Conservation (phyloP, 2,329 filamentous ascomycete species). For the Fusarium tricinctum region DNA sequence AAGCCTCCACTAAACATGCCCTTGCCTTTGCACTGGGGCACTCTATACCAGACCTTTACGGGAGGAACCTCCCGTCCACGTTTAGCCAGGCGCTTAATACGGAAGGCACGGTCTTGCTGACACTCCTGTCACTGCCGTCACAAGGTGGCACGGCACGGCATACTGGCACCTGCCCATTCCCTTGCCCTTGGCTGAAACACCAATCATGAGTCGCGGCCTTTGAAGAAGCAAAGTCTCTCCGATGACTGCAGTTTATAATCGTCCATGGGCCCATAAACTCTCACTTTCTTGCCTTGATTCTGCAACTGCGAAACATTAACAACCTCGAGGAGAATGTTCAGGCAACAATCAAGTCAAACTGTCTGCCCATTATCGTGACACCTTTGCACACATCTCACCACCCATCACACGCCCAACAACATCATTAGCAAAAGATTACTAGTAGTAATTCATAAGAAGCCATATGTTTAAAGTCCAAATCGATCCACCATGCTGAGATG, state of each 20-base stretch:
- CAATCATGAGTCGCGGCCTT: slow-evolving; percentile 20
- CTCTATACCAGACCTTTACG: slow-evolving; percentile 20
- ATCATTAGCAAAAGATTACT: not conserved
- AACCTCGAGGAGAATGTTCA: slow-evolving; percentile 22
- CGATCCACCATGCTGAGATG: not conserved
- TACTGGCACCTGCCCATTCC: not conserved
- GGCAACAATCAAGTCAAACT: not conserved
- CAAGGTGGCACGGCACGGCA: not conserved
- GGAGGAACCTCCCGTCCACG: slow-evolving; percentile 27
- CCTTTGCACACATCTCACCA: not conserved
- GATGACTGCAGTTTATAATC: not conserved
- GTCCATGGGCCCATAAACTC: slow-evolving; percentile 18
- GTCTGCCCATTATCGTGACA: not conserved
- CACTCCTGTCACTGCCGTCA: not conserved
- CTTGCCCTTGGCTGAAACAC: slow-evolving; percentile 31
- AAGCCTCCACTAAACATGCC: slow-evolving; percentile 20
- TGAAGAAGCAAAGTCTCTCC: slow-evolving; percentile 9
- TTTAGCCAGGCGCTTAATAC: slow-evolving; percentile 13
- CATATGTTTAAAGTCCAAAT: not conserved
- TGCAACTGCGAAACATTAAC: slow-evolving; percentile 25
- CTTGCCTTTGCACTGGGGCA: slow-evolving; percentile 1
- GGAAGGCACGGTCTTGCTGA: slow-evolving; percentile 20
- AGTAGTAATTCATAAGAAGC: not conserved
- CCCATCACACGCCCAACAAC: no score
- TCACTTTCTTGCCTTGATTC: not conserved